Evolutionary conservation across 2,329 filamentous ascomycete genomes (phyloP), one percentile per base, ranked within the genome.

Genomic region (Monosporascus sp.): DNA sequence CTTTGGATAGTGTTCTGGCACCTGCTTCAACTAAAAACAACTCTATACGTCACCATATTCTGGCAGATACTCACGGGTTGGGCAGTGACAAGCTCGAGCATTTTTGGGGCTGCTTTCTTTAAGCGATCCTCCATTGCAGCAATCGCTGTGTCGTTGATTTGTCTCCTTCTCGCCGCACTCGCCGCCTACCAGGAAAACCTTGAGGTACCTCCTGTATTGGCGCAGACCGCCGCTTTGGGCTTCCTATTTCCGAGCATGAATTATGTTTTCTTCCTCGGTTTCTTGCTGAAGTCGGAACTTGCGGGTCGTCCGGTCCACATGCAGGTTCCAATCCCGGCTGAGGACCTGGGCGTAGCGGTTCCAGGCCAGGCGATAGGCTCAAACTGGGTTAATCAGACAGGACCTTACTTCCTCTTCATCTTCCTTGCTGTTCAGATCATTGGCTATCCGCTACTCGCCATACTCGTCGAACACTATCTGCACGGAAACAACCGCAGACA

Each of bases 51-150:
- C 17, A 55, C 68, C n/a, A 68, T 74, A 51, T 66, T 68, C 37
- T 74, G 70, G 71, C 69, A 85, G 73, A 68, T 77, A 60, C 57
- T 78, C 68, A 58, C 78, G 65, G 54, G 80, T 64, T 52, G 74
- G 67, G 61, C 68, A 68, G 80, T 86, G n/a, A 87, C 86, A 4
- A 74, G 89, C 18, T 82, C 82, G 43, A 82, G 78, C n/a, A 78
- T 88, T 11, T 87, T 86, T 3, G 69, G 64, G 1, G 66, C 71
- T 0, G 57, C 70, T n/a, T 74, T 72, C 56, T 74, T 74, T 61
- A 63, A 58, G 31, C 65, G 63, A 50, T 60, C 68, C 3, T 62
- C 62, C 7, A 59, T 68, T 11, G 66, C 66, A 1, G 63, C 67
- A 51, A 61, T 71, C 44, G 65, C 65, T 48, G 63, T 70, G n/a